Percentiles rank a stretch among this genome's conserved stretches.
Conservation (phyloP, 306 rosid genomes). For the Quercus bicolor region DNA sequence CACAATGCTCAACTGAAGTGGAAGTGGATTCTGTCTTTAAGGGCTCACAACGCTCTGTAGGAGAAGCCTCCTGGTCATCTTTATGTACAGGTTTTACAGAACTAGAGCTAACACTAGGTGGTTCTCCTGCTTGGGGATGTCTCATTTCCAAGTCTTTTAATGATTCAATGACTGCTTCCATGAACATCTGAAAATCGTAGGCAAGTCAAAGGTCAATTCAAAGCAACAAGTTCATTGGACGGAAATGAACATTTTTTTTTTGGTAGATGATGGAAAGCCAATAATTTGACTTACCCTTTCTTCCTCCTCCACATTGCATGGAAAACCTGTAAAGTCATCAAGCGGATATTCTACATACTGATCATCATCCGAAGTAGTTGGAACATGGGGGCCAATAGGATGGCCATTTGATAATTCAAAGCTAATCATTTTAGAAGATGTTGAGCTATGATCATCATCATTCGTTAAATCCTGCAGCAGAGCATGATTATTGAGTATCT, state of each 20-base stretch:
- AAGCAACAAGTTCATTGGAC: neutral
- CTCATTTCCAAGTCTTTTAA: conserved; percentile 55
- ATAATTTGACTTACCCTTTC: conserved; percentile 58
- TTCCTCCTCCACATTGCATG: conserved; percentile 65
- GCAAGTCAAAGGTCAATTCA: conserved; percentile 4
- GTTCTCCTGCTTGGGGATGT: conserved; percentile 37
- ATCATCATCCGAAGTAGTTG: conserved; percentile 60
- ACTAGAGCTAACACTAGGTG: conserved; percentile 19
- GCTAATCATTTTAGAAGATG: conserved; percentile 89
- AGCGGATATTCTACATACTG: conserved; percentile 78
- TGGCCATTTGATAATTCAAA: conserved; percentile 73
- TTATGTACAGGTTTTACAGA: conserved; percentile 25
- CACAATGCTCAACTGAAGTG: conserved; percentile 24
- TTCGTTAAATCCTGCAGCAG: conserved; percentile 52
- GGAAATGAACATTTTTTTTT: neutral
- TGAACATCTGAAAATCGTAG: conserved; percentile 57
- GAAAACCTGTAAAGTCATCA: conserved; percentile 73
- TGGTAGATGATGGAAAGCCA: conserved; percentile 14
- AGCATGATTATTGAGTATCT: neutral
- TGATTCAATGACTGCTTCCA: conserved; percentile 73
- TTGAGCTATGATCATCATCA: conserved; percentile 41
- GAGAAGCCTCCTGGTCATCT: conserved; percentile 29
- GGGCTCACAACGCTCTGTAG: conserved; percentile 25
- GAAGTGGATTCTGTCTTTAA: conserved; percentile 34
- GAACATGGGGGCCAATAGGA: conserved; percentile 61